phyloP scores from a whole-genome alignment of 306 rosid genomes.

The Dalbergia cultrata region DNA sequence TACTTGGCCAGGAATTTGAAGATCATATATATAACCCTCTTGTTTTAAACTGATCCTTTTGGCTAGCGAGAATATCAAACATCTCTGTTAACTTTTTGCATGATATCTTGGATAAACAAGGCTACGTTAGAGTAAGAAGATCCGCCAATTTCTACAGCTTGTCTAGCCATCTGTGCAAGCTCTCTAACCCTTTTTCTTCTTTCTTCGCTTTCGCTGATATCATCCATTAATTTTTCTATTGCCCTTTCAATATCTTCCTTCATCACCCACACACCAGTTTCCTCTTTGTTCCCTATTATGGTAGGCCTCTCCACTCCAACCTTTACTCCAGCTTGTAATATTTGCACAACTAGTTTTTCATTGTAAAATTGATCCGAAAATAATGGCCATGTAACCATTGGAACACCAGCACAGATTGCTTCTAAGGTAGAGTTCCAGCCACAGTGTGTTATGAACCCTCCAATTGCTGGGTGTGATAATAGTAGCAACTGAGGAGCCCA shows the following conservation, averaged over 20 bases:
- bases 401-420: conserved; percentile 62
- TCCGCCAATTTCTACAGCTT: conserved; percentile 65
- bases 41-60: no score
- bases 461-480: conserved; percentile 59
- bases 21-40: no score
- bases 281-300: conserved; percentile 46
- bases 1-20: no score
- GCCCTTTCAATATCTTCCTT: conserved; percentile 55
- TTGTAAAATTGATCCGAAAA: conserved; percentile 61
- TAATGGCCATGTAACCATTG: conserved; percentile 74
- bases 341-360: conserved; percentile 45
- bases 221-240: conserved; percentile 50
- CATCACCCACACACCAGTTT: conserved; percentile 47
- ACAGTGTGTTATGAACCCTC: conserved; percentile 70
- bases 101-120: conserved; percentile 58
- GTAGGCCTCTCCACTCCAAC: conserved; percentile 49
- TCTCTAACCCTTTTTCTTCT: conserved; percentile 46
- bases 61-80: not conserved
- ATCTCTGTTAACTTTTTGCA: conserved; percentile 12
- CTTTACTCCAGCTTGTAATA: conserved; percentile 45
- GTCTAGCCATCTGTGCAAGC: conserved; percentile 51
- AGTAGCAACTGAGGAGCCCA: conserved; percentile 72
- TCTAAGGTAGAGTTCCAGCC: conserved; percentile 73
- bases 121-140: conserved; percentile 58
- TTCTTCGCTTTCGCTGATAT: conserved; percentile 49